Percentiles rank a stretch among this genome's conserved stretches.
Evolutionary conservation across 257 asterid genomes (phyloP).

Genomic region (Jaltomata sinuosa): DNA sequence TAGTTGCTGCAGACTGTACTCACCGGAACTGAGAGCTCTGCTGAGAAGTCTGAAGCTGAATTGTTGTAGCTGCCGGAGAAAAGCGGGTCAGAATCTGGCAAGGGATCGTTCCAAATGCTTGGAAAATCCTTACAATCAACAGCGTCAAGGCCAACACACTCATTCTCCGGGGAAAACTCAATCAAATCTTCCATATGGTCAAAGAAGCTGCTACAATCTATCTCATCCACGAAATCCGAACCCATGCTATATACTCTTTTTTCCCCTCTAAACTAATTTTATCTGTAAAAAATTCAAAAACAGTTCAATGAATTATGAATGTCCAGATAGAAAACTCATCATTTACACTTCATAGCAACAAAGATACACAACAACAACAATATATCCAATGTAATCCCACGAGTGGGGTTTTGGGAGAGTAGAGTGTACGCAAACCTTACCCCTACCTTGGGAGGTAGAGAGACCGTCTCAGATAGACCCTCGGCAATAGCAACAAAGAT

Average conservation of each 20-base stretch:
- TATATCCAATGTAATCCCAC: too few relatives aligned
- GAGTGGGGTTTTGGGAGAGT: too few relatives aligned
- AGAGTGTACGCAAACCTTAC: too few relatives aligned
- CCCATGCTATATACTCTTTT: slow-evolving; percentile 24
- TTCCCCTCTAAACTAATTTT: background rate
- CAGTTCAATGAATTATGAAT: background rate
- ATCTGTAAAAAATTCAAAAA: slow-evolving; percentile 15
- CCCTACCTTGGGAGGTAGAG: too few relatives aligned
- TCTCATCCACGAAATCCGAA: slow-evolving; percentile 51
- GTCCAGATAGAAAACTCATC: background rate
- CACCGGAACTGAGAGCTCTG: slow-evolving; percentile 90
- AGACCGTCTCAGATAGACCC: too few relatives aligned
- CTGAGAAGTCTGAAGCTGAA: slow-evolving; percentile 50
- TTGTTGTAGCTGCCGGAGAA: slow-evolving; percentile 30
- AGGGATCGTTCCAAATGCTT: slow-evolving; percentile 55
- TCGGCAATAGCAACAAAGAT: background rate
- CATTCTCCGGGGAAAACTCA: slow-evolving; percentile 74
- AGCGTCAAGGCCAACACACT: slow-evolving; percentile 37
- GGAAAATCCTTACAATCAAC: slow-evolving; percentile 51
- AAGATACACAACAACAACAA: background rate
- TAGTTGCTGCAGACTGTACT: slow-evolving; percentile 5
- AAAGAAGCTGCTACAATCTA: slow-evolving; percentile 72
- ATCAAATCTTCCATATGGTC: slow-evolving; percentile 88
- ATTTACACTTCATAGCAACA: background rate
- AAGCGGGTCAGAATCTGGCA: slow-evolving; percentile 42